Base-by-base conservation (phyloP, 31 red algal genomes). In the Endocladia muricata region DNA sequence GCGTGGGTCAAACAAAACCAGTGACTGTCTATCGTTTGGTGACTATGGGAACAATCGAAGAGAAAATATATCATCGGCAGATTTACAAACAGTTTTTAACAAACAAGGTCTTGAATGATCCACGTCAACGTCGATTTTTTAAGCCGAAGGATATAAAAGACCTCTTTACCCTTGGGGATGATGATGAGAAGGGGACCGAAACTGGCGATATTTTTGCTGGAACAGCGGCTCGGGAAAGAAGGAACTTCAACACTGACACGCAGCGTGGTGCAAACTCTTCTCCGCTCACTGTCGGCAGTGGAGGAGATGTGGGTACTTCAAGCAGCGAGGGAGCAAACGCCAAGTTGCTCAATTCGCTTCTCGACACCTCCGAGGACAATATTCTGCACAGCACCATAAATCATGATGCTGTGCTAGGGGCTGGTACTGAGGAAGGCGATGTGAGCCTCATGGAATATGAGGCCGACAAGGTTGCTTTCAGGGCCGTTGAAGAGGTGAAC, bases 71-170 rank as follows among this genome's bases (percentile, higher is more conserved):
- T 63, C 96, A 99, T 69, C 69, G 96, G 21, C 71, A 91, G 87
- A 95, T 99, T 55, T 99, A 88, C 83, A 99, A 99, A 42, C 77
- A 87, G 36, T 93, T 99, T 69, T 67, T 99, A 25, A 88, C 90
- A 19, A 90, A 89, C 73, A 99, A 99, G 67, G 96, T 99, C 35
- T 79, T 99, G 8, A 86, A 47, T 52, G 96, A 99, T 79, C 89
- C 96, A 1, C 80, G 89, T 41, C 93, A 99, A 80, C 81, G 89
- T 7, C 75, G 96, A 1, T 93, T 99, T 43, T 99, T 99, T 74
- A 92, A 93, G 57, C 92, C 70, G 21, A 95, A 93, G 61, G 76
- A 99, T 48, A 93, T 99, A 37, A 81, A 68, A 31, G 96, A 99
- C 59, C 69, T 99, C 22, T 95, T 99, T 67, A 93, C 92, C 1